Percentiles rank a stretch among this genome's conserved stretches.
These are phyloP conservation scores for Rhodotorula sp. DNA, from an alignment of 1,284 basidiomycete species.

Conservation along the genomic window DNA sequence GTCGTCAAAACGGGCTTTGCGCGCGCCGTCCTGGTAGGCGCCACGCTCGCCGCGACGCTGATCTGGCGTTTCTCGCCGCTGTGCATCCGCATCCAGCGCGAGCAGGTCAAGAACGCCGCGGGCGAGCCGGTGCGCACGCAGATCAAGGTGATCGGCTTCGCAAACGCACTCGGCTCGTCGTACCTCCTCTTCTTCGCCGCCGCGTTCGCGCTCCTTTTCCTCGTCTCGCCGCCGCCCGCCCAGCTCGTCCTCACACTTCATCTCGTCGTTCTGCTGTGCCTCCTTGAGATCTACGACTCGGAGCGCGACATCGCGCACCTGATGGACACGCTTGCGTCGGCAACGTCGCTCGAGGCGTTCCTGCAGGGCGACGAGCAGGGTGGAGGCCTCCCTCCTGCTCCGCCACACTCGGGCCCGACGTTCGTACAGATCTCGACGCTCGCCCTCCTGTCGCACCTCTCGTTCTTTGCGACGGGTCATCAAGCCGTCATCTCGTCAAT, in stretches of 20 bases:
- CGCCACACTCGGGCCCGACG: conserved; percentile 49
- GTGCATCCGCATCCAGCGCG: conserved; percentile 64
- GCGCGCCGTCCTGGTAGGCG: conserved; percentile 59
- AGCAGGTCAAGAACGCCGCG: conserved; percentile 46
- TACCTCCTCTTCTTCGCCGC: conserved; percentile 79
- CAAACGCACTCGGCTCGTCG: conserved; percentile 83
- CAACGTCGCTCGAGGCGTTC: conserved; percentile 33
- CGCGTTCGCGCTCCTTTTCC: conserved; percentile 64
- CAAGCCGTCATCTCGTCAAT: conserved; percentile 85
- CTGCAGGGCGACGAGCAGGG: conserved; percentile 20
- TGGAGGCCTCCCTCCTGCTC: conserved; percentile 18
- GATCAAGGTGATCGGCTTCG: conserved; percentile 78
- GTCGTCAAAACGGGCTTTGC: conserved; percentile 64
- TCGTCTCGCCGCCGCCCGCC: conserved; percentile 73
- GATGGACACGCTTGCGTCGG: conserved; percentile 15
- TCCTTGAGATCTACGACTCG: conserved; percentile 76
- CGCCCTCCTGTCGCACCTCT: conserved; percentile 70
- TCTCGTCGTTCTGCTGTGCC: conserved; percentile 66
- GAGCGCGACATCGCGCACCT: conserved; percentile 64
- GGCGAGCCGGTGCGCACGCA: conserved; percentile 51
- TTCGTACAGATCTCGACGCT: conserved; percentile 72
- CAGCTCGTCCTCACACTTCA: conserved; percentile 72
- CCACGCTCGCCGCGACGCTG: conserved; percentile 60
- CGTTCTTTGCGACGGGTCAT: conserved; percentile 88
- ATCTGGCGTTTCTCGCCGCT: conserved; percentile 72